Conservation (phyloP, 2,329 filamentous ascomycete species). For the Colletotrichum scovillei region DNA sequence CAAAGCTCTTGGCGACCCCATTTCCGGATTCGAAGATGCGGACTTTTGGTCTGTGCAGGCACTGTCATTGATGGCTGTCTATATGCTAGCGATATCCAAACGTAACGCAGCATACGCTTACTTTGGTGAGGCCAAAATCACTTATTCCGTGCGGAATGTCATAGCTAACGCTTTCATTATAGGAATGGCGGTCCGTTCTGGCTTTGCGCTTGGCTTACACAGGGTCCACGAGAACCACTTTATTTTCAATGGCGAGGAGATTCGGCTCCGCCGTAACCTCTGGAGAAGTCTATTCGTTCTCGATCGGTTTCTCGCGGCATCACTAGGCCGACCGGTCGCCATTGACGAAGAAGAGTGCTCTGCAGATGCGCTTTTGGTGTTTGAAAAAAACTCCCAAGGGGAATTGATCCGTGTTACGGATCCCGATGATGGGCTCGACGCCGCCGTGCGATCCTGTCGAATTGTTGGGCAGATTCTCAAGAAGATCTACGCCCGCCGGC, state of each 20-base stretch:
- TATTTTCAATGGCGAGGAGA: constrained; percentile 60
- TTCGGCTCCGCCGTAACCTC: constrained; percentile 63
- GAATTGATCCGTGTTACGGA: constrained; percentile 24
- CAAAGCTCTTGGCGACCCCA: constrained; percentile 59
- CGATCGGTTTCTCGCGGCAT: constrained; percentile 72
- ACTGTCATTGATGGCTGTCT: constrained; percentile 71
- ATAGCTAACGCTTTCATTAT: constrained; percentile 28
- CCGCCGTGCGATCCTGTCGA: constrained; percentile 67
- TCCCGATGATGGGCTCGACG: constrained; percentile 56
- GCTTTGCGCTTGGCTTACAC: constrained; percentile 72
- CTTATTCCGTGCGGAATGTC: background rate
- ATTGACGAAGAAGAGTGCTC: constrained; percentile 74
- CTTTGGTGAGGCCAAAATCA: constrained; percentile 56
- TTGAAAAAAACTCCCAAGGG: constrained; percentile 32
- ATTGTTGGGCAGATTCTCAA: constrained; percentile 69
- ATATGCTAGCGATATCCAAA: constrained; percentile 71
- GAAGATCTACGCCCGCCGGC: constrained; percentile 69
- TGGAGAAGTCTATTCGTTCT: constrained; percentile 75
- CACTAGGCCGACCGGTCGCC: constrained; percentile 70
- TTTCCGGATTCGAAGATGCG: constrained; percentile 67
- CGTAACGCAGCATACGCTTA: constrained; percentile 73
- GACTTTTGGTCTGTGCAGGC: constrained; percentile 75
- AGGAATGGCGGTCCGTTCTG: constrained; percentile 74
- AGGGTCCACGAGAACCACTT: constrained; percentile 65
- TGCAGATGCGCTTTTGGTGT: constrained; percentile 52